Evolutionary conservation across 2,329 filamentous ascomycete species (phyloP), one percentile per base, ranked within the genome.

Genomic region (Neofusicoccum ribis): DNA sequence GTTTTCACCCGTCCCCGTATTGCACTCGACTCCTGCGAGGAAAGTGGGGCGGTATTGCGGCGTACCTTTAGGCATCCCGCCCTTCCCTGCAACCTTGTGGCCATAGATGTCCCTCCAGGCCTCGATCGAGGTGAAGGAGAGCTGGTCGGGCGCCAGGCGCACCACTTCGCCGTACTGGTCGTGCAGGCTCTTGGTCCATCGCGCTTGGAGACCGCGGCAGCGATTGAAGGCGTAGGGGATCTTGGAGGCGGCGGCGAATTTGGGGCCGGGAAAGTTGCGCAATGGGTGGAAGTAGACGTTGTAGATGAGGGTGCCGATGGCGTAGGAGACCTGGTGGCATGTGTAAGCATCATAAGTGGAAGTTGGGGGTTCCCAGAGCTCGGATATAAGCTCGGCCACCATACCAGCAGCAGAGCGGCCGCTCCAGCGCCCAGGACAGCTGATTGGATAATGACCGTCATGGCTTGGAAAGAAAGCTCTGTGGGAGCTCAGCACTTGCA

Each of bases 81-180:
- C 63, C 23, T 17, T 49, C 8, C 43, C 51, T 34, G 63, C 68
- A 34, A 43, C 36, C 14, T 65, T 62, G 59, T 70, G 63, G 20
- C 65, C 67, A 41, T 68, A 67, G 47, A 67, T 68, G 17, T 68
- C 67, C 15, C 47, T 61, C 66, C 67, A 68, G 4, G 67, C 65
- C 8, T 67, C 54, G 37, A 56, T 20, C 3, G 54, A 41, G 14
- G 34, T 63, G 47, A 65, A 67, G 14, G 67, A 64, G 15, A 68
- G 37, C 34, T 64, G 62, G 36, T 54, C 49, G 14, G 65, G 65
- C 2, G 52, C 39, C 12, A 68, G 20, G 4, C 67, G 65, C 15
- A 68, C 67, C 6, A 67, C 64, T 1, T 41, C n/a, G 14, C 66
- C 64, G 36, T 67, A 67, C 37, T 39, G 31, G 9, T 63, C 51